Evolutionary conservation across 208 protist species (phyloP).

Genomic region (Crithidia mellificae): DNA sequence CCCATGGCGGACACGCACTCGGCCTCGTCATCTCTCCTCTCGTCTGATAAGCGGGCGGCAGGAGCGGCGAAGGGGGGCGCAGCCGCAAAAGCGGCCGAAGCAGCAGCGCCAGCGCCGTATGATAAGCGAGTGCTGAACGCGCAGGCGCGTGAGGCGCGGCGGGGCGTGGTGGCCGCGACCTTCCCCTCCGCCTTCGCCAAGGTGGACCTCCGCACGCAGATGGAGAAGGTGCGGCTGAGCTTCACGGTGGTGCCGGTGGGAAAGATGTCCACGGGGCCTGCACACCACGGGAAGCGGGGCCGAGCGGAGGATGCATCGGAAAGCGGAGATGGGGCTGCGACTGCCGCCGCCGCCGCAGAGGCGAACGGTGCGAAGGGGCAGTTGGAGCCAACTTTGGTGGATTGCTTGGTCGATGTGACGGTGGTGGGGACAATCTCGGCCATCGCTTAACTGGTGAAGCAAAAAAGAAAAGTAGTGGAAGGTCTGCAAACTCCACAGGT

Average conservation of each 20-base stretch:
- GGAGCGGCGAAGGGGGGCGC: too few relatives aligned
- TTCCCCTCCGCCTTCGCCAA: conserved; percentile 37
- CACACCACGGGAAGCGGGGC: conserved; percentile 5
- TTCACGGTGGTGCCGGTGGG: conserved; percentile 56
- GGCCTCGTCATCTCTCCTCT: too few relatives aligned
- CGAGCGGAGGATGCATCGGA: neutral
- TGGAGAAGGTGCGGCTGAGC: conserved; percentile 62
- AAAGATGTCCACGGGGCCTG: neutral
- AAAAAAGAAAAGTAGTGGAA: too few relatives aligned
- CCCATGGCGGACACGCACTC: neutral
- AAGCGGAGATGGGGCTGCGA: neutral
- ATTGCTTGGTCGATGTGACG: conserved; percentile 38
- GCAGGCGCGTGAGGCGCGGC: conserved; percentile 30
- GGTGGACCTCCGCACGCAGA: conserved; percentile 53
- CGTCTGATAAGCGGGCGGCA: too few relatives aligned
- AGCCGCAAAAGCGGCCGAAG: too few relatives aligned
- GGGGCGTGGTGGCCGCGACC: conserved; percentile 10
- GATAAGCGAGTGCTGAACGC: conserved; percentile 44
- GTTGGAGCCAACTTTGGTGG: conserved; percentile 3
- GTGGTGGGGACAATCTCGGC: conserved; percentile 43
- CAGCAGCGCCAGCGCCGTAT: conserved; percentile 19
- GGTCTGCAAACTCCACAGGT: too few relatives aligned
- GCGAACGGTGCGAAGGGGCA: neutral
- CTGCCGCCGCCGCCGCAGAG: too few relatives aligned
- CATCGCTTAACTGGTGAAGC: conserved; percentile 2